Base-by-base conservation (phyloP, 2,329 filamentous ascomycete species). In the Fusarium sororula region DNA sequence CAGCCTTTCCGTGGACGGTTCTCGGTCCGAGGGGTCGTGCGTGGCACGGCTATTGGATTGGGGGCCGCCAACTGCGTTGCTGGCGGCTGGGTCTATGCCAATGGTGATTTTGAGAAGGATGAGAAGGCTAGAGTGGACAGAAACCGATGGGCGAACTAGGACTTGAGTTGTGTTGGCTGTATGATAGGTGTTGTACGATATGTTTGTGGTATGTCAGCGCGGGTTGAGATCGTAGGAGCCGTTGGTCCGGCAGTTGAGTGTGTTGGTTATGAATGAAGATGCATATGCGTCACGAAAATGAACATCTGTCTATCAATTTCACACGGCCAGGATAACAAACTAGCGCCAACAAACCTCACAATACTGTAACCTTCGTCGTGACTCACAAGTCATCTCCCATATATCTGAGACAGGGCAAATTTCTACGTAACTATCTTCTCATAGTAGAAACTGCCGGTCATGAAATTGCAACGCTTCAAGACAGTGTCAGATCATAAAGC, bases 11-110 rank as follows among this genome's bases (percentile, higher is more conserved):
- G 81, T 41, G 78, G 80, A 47, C 85, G 84, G 67, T 84, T 89
- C 73, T 83, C 84, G 18, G 79, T 85, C 18, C 82, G 88, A 24
- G 88, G 88, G 9, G 78, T 82, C 3, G 87, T 90, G n/a, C 83
- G 88, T 26, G 87, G 84, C 11, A 76, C 81, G 0, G 87, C 89
- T 22, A 80, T 90, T 53, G 87, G 83, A 4, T 76, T 91, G 44
- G 88, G 85, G 2, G 66, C 81, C 2, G 81, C 80, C 17, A 91
- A 90, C 74, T 81, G 82, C 28, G 77, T 84, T 7, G 87, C 87
- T 0, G 87, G 86, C 6, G 85, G 85, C 6, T 88, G 85, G 81
- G 86, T 86, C 6, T 90, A 90, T 66, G 82, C 84, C 20, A 86
- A 80, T 17, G 88, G 87, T 0, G 84, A 89, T 72, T 84, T 87